Evolutionary conservation across 305 asterid species (phyloP).

Genomic region (Solanum hybrid): DNA sequence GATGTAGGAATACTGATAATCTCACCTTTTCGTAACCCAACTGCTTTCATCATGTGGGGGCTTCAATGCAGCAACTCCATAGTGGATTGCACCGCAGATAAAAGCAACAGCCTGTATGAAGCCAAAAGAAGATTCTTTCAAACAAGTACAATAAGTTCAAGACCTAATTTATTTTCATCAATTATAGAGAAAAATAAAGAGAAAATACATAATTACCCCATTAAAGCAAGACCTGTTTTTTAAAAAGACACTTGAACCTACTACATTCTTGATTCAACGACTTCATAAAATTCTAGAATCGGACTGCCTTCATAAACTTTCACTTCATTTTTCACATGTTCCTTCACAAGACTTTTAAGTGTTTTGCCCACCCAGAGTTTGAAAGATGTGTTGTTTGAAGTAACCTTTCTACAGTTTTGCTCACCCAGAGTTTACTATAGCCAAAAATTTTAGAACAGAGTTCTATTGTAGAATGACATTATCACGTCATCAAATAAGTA

Average conservation of each 20-base stretch:
- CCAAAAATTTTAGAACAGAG: not conserved
- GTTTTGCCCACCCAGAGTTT: not conserved
- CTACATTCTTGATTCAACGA: not conserved
- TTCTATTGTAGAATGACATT: not conserved
- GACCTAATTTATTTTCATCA: not conserved
- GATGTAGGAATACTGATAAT: conserved; percentile 1
- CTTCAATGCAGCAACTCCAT: conserved; percentile 42
- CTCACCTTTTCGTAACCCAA: conserved; percentile 59
- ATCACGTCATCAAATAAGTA: not conserved
- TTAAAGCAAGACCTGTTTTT: not conserved
- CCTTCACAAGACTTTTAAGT: not conserved
- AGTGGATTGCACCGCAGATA: conserved; percentile 70
- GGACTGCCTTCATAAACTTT: not conserved
- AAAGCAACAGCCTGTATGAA: conserved; percentile 74
- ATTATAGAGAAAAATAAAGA: not conserved
- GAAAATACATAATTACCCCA: not conserved
- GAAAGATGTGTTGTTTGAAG: not conserved
- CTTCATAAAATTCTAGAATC: not conserved
- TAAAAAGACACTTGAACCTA: not conserved
- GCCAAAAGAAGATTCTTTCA: conserved; percentile 5
- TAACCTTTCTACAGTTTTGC: not conserved
- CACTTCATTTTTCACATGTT: not conserved
- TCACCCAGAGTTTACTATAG: not conserved
- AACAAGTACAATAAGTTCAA: not conserved
- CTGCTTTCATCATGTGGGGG: conserved; percentile 24